These are phyloP conservation scores for Tricholoma terreum DNA, from an alignment of 768 basidiomycete genomes.

Conservation along the genomic window DNA sequence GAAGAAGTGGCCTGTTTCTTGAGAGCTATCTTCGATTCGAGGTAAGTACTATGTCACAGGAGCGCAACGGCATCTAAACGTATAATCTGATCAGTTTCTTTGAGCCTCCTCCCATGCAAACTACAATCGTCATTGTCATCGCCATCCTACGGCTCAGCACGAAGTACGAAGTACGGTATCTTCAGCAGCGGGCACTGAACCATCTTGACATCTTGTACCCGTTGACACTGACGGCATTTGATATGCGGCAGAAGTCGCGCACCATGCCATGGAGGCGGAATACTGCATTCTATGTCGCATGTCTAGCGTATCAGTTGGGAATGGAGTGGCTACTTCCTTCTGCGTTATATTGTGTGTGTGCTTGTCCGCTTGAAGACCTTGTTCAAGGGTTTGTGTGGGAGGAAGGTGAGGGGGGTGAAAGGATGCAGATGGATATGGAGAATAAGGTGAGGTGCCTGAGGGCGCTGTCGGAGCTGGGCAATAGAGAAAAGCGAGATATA, in stretches of 20 bases:
- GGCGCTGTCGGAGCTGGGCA: conserved; percentile 2
- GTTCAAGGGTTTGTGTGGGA: conserved; percentile 31
- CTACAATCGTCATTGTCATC: conserved; percentile 28
- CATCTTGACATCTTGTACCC: conserved; percentile 37
- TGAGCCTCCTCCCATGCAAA: conserved; percentile 30
- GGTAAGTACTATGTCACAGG: conserved; percentile 16
- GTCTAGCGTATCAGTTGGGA: conserved; percentile 31
- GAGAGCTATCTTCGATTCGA: conserved; percentile 33
- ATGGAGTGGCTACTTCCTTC: conserved; percentile 33
- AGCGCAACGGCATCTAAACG: background rate
- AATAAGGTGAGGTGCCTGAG: conserved; percentile 4
- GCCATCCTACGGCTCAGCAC: conserved; percentile 34
- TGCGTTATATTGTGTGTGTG: conserved; percentile 36
- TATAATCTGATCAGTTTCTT: conserved; percentile 23
- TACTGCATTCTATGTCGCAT: conserved; percentile 36
- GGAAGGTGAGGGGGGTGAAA: conserved; percentile 13
- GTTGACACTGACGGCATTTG: conserved; percentile 29
- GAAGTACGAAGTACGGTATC: conserved; percentile 37
- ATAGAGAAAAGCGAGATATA: background rate
- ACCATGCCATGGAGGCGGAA: conserved; percentile 36
- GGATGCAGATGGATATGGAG: background rate
- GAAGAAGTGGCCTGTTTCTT: background rate
- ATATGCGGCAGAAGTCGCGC: conserved; percentile 28
- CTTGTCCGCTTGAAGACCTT: conserved; percentile 32
- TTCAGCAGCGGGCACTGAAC: conserved; percentile 29